phyloP scores from a whole-genome alignment of 2,329 filamentous ascomycete species.

The Neodidymelliopsis sp. region DNA sequence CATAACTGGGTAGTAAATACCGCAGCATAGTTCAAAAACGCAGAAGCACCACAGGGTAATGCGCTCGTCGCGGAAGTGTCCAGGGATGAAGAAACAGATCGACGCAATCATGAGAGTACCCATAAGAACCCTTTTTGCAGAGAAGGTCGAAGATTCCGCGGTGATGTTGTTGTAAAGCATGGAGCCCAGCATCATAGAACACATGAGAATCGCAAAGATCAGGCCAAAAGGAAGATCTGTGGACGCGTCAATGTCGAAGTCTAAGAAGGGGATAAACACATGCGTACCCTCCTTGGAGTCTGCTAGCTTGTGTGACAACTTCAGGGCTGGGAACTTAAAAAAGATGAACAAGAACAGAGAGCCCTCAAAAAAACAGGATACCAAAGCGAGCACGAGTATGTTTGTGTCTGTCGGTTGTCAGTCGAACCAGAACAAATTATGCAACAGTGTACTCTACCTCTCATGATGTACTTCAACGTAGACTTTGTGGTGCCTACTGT shows the following conservation, averaged over 20 bases:
- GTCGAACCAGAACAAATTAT: neutral
- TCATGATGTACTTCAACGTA: conserved; percentile 33
- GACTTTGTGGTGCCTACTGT: conserved; percentile 26
- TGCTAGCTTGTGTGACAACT: conserved; percentile 38
- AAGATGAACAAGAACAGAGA: conserved; percentile 70
- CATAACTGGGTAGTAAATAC: conserved; percentile 65
- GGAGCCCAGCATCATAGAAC: conserved; percentile 66
- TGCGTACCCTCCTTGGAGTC: conserved; percentile 38
- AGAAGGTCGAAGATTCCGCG: conserved; percentile 26
- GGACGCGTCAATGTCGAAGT: conserved; percentile 9
- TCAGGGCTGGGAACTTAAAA: conserved; percentile 67
- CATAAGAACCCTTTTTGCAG: conserved; percentile 40
- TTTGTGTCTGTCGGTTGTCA: conserved; percentile 50
- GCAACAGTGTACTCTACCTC: conserved; percentile 14
- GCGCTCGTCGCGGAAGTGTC: conserved; percentile 53
- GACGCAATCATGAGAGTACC: conserved; percentile 37
- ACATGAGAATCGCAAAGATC: conserved; percentile 67
- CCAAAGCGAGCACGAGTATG: conserved; percentile 60
- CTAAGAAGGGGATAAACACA: neutral
- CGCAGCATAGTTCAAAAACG: conserved; percentile 64
- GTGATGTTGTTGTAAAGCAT: conserved; percentile 57
- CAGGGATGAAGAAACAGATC: conserved; percentile 40
- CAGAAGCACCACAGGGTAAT: conserved; percentile 66
- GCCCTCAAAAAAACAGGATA: conserved; percentile 67
- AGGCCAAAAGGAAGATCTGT: conserved; percentile 56